A percentile compares a stretch with the other conserved stretches of the same genome.
Evolutionary conservation across 2,329 filamentous ascomycete species (phyloP).

Genomic region (Fusarium sp.): DNA sequence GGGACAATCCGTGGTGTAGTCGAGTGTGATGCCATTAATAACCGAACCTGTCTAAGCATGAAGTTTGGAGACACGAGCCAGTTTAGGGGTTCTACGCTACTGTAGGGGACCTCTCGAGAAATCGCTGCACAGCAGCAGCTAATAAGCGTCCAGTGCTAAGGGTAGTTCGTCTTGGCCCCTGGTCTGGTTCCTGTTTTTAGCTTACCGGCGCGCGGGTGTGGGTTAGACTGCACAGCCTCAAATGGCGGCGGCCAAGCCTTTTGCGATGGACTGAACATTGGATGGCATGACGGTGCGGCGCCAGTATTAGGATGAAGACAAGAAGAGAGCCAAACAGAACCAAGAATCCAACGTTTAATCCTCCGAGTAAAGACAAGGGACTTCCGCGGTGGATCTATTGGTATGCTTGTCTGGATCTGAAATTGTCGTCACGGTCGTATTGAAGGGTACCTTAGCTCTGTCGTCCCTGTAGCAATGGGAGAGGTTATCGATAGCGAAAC

Average conservation of each 20-base stretch:
- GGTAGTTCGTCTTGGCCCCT: constrained; percentile 36
- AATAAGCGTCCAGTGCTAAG: constrained; percentile 25
- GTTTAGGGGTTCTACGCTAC: constrained; percentile 27
- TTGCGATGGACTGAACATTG: not conserved
- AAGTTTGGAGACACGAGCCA: constrained; percentile 27
- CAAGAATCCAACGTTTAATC: constrained; percentile 16
- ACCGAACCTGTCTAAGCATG: not conserved
- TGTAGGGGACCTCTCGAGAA: constrained; percentile 29
- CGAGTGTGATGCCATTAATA: constrained; percentile 9
- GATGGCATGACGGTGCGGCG: constrained; percentile 21
- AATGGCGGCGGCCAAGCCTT: constrained; percentile 33
- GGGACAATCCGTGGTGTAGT: constrained; percentile 6
- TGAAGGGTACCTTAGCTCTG: not conserved
- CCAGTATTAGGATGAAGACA: constrained; percentile 9
- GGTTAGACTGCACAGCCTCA: constrained; percentile 41
- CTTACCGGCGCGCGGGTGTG: constrained; percentile 37
- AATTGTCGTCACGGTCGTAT: constrained; percentile 10
- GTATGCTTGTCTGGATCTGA: constrained; percentile 32
- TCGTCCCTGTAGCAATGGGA: constrained; percentile 22
- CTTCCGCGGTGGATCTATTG: constrained; percentile 26
- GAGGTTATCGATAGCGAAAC: constrained; percentile 26
- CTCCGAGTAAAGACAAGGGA: constrained; percentile 28
- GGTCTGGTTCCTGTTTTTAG: constrained; percentile 43
- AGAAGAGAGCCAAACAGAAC: constrained; percentile 2
- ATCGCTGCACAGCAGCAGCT: constrained; percentile 14